Conservation (phyloP, 1,284 basidiomycete genomes). For the Marasmius fiardii region DNA sequence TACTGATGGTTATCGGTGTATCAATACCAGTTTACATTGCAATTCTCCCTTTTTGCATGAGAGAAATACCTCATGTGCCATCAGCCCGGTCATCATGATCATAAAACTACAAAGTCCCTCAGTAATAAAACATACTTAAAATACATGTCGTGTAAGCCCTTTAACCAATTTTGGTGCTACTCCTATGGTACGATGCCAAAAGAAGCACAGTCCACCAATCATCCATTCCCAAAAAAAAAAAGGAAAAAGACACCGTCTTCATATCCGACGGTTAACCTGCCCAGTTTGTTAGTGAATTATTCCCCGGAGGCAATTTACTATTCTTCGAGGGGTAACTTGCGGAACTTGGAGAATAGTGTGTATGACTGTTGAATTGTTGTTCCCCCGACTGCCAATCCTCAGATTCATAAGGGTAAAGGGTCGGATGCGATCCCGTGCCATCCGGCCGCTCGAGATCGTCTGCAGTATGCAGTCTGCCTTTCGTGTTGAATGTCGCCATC, state of each 20-base stretch:
- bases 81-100: neutral
- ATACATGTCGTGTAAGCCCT: neutral
- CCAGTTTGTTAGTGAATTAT: neutral
- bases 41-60: neutral
- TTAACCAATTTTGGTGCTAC: neutral
- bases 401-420: neutral
- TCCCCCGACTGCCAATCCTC: neutral
- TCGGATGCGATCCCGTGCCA: no score
- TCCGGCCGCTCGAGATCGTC: no score
- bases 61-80: neutral
- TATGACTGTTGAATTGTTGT: neutral
- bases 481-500: no score
- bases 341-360: neutral
- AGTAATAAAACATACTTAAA: neutral
- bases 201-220: no score
- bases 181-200: no score
- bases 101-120: conserved; percentile 1
- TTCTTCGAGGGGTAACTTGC: no score
- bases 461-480: no score
- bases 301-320: neutral
- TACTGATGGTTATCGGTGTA: neutral
- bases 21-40: neutral
- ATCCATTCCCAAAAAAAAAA: no score
- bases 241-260: neutral
- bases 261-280: neutral